phyloP scores from a whole-genome alignment of 805 yeast genomes.

The Kazachstania martiniae region DNA sequence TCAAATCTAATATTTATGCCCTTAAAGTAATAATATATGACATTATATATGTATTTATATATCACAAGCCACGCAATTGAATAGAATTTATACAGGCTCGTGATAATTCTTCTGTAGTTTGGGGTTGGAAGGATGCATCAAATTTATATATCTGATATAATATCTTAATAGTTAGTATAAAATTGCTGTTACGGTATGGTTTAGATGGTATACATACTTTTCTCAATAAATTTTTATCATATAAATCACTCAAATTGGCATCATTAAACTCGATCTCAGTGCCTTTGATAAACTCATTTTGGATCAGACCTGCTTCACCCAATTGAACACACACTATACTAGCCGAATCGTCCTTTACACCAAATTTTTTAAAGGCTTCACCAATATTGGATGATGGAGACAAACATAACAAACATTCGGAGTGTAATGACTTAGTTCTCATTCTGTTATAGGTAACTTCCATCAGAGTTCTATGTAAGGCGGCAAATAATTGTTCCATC shows the following conservation, averaged over 20 bases:
- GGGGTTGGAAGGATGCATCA: conserved; percentile 13
- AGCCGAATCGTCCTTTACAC: conserved; percentile 42
- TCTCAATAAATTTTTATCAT: conserved; percentile 29
- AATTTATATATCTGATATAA: conserved; percentile 21
- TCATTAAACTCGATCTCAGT: conserved; percentile 27
- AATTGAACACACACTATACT: conserved; percentile 29
- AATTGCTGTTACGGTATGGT: no score
- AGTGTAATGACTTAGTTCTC: conserved; percentile 56
- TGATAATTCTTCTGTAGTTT: conserved; percentile 24
- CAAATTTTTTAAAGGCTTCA: conserved; percentile 63
- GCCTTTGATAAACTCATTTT: conserved; percentile 25
- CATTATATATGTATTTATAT: not conserved
- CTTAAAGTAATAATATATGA: not conserved
- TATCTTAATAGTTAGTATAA: no score
- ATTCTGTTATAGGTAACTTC: conserved; percentile 38
- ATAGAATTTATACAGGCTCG: conserved; percentile 38
- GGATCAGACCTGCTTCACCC: conserved; percentile 7
- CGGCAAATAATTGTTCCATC: conserved; percentile 48
- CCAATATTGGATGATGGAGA: conserved; percentile 58
- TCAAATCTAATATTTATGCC: not conserved
- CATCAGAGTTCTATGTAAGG: conserved; percentile 48
- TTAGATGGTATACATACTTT: no score
- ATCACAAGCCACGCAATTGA: conserved; percentile 34
- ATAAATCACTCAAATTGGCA: conserved; percentile 19
- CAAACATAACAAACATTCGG: conserved; percentile 59